These are phyloP conservation scores for Cryptosporidium baileyi DNA, from an alignment of 169 alveolate genomes.

Conservation along the genomic window DNA sequence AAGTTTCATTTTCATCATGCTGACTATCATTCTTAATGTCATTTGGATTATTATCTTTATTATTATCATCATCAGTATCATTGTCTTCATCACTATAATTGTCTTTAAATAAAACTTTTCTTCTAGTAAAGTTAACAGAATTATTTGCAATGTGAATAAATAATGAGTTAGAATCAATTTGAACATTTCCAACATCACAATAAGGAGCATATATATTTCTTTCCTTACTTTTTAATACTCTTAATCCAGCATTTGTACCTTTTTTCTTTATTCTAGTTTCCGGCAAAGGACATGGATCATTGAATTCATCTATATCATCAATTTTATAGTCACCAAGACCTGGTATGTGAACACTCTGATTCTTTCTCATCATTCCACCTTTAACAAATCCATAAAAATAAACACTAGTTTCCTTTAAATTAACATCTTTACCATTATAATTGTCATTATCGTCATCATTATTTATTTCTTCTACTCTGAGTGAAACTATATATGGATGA, in stretches of 20 bases:
- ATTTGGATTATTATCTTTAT: background rate
- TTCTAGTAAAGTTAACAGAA: conserved; percentile 90
- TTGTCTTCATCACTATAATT: conserved; percentile 24
- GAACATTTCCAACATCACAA: conserved; percentile 94
- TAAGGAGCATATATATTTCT: conserved; percentile 97
- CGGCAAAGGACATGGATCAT: conserved; percentile 88
- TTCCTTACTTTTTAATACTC: conserved; percentile 93
- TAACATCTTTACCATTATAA: conserved; percentile 17
- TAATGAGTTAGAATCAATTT: conserved; percentile 94
- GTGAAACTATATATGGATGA: conserved; percentile 96
- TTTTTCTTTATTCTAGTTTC: conserved; percentile 78
- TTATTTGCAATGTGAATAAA: conserved; percentile 95
- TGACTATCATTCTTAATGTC: conserved; percentile 74
- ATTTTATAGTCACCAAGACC: conserved; percentile 90
- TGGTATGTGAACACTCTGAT: conserved; percentile 86
- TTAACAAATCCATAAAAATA: conserved; percentile 94
- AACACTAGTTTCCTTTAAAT: conserved; percentile 77
- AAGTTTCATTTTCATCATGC: conserved; percentile 70
- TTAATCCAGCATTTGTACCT: conserved; percentile 75
- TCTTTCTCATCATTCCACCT: conserved; percentile 89
- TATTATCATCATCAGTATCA: conserved; percentile 35
- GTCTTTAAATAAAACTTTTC: conserved; percentile 60
- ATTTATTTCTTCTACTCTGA: conserved; percentile 87
- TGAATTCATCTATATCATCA: conserved; percentile 76
- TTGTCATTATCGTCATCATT: background rate